Base-by-base conservation (phyloP, 1,284 basidiomycete genomes). In the Ustilago hordei region DNA sequence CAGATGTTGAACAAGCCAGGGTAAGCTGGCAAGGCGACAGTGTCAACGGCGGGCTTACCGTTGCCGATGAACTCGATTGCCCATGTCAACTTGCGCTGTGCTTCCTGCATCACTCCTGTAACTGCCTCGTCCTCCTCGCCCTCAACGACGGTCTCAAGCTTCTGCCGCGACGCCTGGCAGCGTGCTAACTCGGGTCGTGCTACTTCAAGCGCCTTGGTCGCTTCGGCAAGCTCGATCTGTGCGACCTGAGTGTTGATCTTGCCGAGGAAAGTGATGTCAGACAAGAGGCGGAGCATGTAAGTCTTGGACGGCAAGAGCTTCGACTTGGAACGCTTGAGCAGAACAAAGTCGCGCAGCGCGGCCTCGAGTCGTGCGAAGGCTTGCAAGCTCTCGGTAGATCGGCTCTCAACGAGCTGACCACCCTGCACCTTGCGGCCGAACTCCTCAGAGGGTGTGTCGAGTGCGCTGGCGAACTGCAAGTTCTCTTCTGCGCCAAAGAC, bases 251-350 rank as follows among this genome's bases (percentile, higher is more conserved):
- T 90, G 86, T 99, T 99, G 73, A 94, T 91, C 11, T 91, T 89
- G 8, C 93, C 92, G 65, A 99, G 91, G 36, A 97, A 89, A 75
- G 94, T 92, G 50, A 99, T 89, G 85, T 99, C 97, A 61, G 91
- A 89, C 60, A 99, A 90, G 23, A 99, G 89, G 82, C 98, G 93
- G 71, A 90, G 90, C 68, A 99, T 90, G 87, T 97, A 99, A 19
- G 95, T 97, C 77, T 93, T 91, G n/a, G 92, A 95, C 2, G 97
- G 97, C 52, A 93, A 91, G 53, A 99, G 92, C 88, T 99, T 99
- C 53, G 94, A 97, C 87, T 95, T 95, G 43, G 93, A 91, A 34
- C 97, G 92, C 88, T 98, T 98, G 86, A 93, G 91, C 66, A 99
- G 91, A 17, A 99, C 95, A 87, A 99, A 99, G 1, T 95, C 95